phyloP scores from a whole-genome alignment of 2,329 filamentous ascomycete genomes.

The Sclerotinia sclerotiorum region DNA sequence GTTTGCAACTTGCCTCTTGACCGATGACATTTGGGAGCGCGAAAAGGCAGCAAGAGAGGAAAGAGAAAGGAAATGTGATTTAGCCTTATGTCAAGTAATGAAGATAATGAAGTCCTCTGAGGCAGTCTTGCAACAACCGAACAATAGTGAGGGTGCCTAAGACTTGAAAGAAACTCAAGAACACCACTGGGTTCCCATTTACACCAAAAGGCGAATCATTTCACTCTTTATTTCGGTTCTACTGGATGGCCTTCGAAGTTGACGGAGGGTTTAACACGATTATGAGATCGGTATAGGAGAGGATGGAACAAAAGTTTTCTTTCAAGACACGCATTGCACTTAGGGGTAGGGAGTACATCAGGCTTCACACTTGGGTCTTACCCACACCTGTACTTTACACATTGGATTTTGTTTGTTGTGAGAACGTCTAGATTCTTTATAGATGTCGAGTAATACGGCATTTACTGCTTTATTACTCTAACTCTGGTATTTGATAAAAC shows the following conservation, averaged over 20 bases:
- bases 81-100: not conserved
- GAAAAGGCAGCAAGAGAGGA: not conserved
- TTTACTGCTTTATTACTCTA: not conserved
- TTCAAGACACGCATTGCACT: not conserved
- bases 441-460: not conserved
- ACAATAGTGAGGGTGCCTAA: not conserved
- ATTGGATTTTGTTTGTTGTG: not conserved
- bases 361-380: too few species aligned
- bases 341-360: too few species aligned
- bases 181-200: too few species aligned
- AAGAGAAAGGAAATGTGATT: not conserved
- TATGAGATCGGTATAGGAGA: too few species aligned
- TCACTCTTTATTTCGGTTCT: too few species aligned
- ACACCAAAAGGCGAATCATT: not conserved
- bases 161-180: too few species aligned
- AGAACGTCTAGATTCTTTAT: not conserved
- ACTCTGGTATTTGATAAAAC: not conserved
- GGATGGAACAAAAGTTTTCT: not conserved
- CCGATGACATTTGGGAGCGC: too few species aligned
- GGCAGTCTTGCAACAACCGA: not conserved
- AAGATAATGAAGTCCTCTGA: not conserved
- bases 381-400: not conserved
- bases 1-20: not conserved
- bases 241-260: not conserved
- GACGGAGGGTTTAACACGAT: not conserved